Conservation (phyloP, 1,284 basidiomycete genomes). For the Cutaneotrichosporon dermatis region DNA sequence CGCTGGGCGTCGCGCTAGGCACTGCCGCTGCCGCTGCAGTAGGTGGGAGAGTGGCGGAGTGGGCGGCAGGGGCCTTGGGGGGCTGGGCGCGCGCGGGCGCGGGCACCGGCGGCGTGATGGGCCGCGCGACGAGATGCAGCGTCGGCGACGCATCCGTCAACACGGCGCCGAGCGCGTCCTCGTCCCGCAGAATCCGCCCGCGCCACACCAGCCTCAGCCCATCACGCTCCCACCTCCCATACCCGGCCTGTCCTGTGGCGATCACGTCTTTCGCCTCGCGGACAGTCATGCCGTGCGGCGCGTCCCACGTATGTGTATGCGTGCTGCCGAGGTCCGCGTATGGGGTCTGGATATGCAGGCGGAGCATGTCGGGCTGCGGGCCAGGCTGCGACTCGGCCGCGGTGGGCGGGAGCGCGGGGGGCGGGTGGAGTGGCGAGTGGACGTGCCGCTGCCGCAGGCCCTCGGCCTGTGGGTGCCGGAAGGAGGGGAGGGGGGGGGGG, state of each 20-base stretch:
- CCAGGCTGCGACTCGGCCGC: background rate
- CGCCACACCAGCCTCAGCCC: constrained; percentile 43
- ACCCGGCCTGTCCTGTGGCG: constrained; percentile 28
- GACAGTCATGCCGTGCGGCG: constrained; percentile 19
- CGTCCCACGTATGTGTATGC: constrained; percentile 12
- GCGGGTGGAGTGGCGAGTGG: background rate
- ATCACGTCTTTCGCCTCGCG: constrained; percentile 33
- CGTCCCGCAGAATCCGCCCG: constrained; percentile 41
- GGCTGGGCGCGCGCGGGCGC: too few relatives aligned
- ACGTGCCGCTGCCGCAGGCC: constrained; percentile 8
- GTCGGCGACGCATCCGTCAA: constrained; percentile 24
- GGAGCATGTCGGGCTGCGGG: constrained; percentile 7
- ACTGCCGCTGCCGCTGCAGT: background rate
- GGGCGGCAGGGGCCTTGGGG: too few relatives aligned
- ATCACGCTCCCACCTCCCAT: constrained; percentile 32
- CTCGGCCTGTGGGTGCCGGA: constrained; percentile 2
- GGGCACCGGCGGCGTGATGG: background rate
- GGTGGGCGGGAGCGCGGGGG: background rate
- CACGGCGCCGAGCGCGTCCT: constrained; percentile 33
- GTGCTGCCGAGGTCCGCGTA: constrained; percentile 23
- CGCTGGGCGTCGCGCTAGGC: background rate
- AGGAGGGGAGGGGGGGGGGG: constrained; percentile 10
- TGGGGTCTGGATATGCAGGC: constrained; percentile 35
- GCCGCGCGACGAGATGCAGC: constrained; percentile 39
- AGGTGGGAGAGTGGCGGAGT: too few relatives aligned